phyloP scores from a whole-genome alignment of 2,329 filamentous ascomycete genomes.

The Arthrinium phaeospermum region DNA sequence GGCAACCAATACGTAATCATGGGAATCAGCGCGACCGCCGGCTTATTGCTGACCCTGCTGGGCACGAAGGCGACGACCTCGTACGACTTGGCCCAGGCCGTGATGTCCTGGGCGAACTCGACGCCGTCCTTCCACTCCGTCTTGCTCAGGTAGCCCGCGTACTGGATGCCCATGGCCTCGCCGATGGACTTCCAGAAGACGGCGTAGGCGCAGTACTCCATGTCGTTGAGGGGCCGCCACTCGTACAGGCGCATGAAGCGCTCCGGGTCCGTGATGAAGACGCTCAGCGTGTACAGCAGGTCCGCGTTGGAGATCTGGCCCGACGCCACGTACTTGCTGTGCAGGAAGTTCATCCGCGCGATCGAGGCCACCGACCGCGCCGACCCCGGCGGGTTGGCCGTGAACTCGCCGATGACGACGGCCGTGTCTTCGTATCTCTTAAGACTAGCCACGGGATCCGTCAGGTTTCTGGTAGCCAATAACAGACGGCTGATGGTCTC shows the following conservation, averaged over 20 bases:
- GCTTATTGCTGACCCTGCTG: slow-evolving; percentile 51
- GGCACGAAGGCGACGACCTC: slow-evolving; percentile 66
- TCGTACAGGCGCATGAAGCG: slow-evolving; percentile 70
- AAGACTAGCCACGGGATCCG: slow-evolving; percentile 37
- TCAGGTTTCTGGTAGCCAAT: slow-evolving; percentile 38
- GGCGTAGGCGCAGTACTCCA: slow-evolving; percentile 71
- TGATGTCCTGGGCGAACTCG: slow-evolving; percentile 57
- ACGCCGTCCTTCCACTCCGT: slow-evolving; percentile 54
- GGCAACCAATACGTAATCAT: slow-evolving; percentile 65
- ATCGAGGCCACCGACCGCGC: slow-evolving; percentile 41
- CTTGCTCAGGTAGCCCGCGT: slow-evolving; percentile 43
- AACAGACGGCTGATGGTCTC: slow-evolving; percentile 39
- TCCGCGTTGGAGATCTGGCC: slow-evolving; percentile 45
- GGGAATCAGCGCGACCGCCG: slow-evolving; percentile 64
- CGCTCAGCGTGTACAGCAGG: slow-evolving; percentile 48
- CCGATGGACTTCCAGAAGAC: slow-evolving; percentile 76
- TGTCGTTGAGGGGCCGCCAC: slow-evolving; percentile 69
- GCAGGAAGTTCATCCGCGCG: slow-evolving; percentile 47
- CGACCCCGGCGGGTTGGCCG: slow-evolving; percentile 43
- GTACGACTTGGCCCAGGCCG: slow-evolving; percentile 58
- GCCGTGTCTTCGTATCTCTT: slow-evolving; percentile 42
- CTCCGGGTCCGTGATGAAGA: slow-evolving; percentile 71
- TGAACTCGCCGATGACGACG: slow-evolving; percentile 38
- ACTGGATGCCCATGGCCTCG: slow-evolving; percentile 70
- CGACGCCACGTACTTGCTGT: slow-evolving; percentile 40